phyloP scores from a whole-genome alignment of 2,329 filamentous ascomycete genomes.

The Mycosphaerella sp. region DNA sequence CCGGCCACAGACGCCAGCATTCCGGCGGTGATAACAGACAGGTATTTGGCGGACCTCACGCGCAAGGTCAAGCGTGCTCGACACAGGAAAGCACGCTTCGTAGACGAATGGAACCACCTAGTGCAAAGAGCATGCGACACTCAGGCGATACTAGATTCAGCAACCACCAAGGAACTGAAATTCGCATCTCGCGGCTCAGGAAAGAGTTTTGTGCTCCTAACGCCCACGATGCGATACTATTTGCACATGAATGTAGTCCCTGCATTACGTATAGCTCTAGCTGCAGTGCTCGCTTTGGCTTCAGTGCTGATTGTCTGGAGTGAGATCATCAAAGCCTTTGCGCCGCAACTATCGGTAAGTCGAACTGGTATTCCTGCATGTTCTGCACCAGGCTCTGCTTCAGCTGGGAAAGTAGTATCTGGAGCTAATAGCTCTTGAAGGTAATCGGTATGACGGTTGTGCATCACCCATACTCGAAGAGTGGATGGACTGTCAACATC shows the following conservation, averaged over 20 bases:
- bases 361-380: not conserved
- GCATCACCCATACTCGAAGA: constrained; percentile 61
- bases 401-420: no score
- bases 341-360: constrained; percentile 60
- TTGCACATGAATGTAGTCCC: constrained; percentile 70
- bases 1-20: constrained; percentile 26
- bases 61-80: constrained; percentile 73
- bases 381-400: no score
- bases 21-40: constrained; percentile 82
- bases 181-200: constrained; percentile 49
- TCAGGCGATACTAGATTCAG: constrained; percentile 78
- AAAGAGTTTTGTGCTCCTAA: constrained; percentile 45
- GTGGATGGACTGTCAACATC: constrained; percentile 70
- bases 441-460: constrained; percentile 61
- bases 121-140: constrained; percentile 67
- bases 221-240: constrained; percentile 74
- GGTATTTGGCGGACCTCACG: constrained; percentile 86
- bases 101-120: constrained; percentile 77
- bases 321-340: constrained; percentile 78
- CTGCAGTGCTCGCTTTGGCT: constrained; percentile 63
- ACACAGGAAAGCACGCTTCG: constrained; percentile 75
- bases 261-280: constrained; percentile 56
- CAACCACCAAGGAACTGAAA: constrained; percentile 71
- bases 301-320: constrained; percentile 88
- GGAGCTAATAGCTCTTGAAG: not conserved